Percentiles rank a stretch among this genome's conserved stretches.
phyloP scores from a whole-genome alignment of 805 yeast genomes.

The Hanseniaspora singularis region DNA sequence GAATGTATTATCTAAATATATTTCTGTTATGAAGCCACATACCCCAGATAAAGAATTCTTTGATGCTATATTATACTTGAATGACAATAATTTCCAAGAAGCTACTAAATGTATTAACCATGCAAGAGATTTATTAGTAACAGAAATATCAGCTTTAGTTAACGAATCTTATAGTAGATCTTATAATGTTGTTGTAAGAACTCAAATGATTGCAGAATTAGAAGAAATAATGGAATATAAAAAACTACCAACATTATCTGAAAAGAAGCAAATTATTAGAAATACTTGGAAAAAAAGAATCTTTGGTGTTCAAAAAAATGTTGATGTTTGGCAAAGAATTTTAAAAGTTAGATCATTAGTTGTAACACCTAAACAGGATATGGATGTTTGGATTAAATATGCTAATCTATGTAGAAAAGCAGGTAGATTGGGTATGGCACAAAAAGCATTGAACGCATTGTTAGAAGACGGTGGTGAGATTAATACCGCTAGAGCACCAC shows the following conservation, averaged over 20 bases:
- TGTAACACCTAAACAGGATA: conserved; percentile 86
- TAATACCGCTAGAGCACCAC: conserved; percentile 71
- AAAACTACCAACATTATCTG: conserved; percentile 70
- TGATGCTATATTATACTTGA: conserved; percentile 77
- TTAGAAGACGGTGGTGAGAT: conserved; percentile 59
- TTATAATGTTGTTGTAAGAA: conserved; percentile 89
- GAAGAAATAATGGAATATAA: conserved; percentile 91
- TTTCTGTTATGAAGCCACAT: conserved; percentile 76
- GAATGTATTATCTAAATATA: conserved; percentile 90
- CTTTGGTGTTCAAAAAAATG: conserved; percentile 89
- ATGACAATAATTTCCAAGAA: conserved; percentile 70
- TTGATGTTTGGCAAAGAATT: conserved; percentile 98
- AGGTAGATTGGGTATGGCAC: conserved; percentile 84
- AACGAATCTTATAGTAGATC: conserved; percentile 95
- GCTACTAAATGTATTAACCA: conserved; percentile 66
- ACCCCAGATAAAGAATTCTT: conserved; percentile 93
- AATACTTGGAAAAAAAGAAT: conserved; percentile 90
- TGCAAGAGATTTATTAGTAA: conserved; percentile 81
- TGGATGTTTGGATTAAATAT: conserved; percentile 97
- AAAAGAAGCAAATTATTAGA: conserved; percentile 63
- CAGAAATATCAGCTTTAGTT: conserved; percentile 87
- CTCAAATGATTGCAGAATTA: conserved; percentile 91
- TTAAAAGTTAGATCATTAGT: conserved; percentile 86
- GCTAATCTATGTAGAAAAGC: conserved; percentile 92
- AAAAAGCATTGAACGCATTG: conserved; percentile 71